Conservation (phyloP, 2,329 filamentous ascomycete genomes). For the Endocalyx cinctus region DNA sequence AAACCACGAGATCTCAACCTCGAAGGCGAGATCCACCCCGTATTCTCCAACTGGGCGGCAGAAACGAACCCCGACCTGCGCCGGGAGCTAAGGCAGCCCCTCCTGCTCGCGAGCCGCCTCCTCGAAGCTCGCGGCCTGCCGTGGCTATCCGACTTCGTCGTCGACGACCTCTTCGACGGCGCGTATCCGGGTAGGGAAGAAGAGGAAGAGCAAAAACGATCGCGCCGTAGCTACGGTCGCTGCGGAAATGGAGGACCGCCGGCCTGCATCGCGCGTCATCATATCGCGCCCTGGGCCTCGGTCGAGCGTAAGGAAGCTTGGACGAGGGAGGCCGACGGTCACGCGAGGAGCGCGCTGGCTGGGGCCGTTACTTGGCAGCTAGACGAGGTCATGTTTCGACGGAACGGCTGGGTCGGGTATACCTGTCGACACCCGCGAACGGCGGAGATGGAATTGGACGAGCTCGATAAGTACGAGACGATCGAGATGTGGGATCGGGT, state of each 20-base stretch:
- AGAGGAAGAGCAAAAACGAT: neutral
- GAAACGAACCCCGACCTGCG: constrained; percentile 12
- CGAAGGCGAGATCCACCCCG: constrained; percentile 24
- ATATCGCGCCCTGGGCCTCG: constrained; percentile 19
- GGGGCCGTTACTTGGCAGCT: constrained; percentile 26
- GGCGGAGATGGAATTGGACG: constrained; percentile 13
- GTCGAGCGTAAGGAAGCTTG: constrained; percentile 8
- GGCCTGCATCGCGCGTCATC: constrained; percentile 24
- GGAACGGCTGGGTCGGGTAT: constrained; percentile 28
- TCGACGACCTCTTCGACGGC: constrained; percentile 25
- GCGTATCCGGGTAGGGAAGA: constrained; percentile 21
- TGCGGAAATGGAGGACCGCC: too few species aligned
- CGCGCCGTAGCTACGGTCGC: too few species aligned
- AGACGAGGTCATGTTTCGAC: constrained; percentile 23
- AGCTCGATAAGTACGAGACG: constrained; percentile 19
- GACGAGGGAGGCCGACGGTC: too few species aligned
- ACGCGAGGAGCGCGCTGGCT: constrained; percentile 13
- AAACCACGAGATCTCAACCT: constrained; percentile 14
- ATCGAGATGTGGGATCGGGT: constrained; percentile 20
- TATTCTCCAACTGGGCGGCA: constrained; percentile 24
- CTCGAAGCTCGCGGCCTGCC: constrained; percentile 23
- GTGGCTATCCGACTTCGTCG: constrained; percentile 29
- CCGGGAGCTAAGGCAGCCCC: constrained; percentile 24
- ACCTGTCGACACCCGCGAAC: constrained; percentile 26
- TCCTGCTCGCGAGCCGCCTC: constrained; percentile 26